Percentiles rank a stretch among this genome's conserved stretches.
phyloP scores from a whole-genome alignment of 257 asterid genomes.

The Solanum appendiculatum region DNA sequence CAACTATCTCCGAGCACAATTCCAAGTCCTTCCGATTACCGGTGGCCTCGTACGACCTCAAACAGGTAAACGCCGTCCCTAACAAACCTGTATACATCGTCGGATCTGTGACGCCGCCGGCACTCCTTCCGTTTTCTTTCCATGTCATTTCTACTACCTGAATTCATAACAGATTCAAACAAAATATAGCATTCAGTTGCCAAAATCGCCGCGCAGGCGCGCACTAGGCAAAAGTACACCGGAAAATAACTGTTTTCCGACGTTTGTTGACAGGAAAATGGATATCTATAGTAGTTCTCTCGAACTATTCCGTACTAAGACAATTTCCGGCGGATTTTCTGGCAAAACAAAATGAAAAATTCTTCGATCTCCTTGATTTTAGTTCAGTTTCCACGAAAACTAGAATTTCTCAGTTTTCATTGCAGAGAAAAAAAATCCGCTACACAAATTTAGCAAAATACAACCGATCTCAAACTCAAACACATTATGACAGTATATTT shows the following conservation, averaged over 20 bases:
- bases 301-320: not conserved
- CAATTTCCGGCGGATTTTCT: not conserved
- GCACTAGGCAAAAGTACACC: not conserved
- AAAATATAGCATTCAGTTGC: not conserved
- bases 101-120: slow-evolving; percentile 29
- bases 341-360: not conserved
- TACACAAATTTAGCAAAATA: not conserved
- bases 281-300: not conserved
- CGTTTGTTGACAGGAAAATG: not conserved
- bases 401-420: not conserved
- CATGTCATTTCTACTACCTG: slow-evolving; percentile 61
- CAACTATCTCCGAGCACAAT: slow-evolving; percentile 49
- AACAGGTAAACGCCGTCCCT: slow-evolving; percentile 68
- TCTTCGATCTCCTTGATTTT: not conserved
- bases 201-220: not conserved
- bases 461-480: not conserved
- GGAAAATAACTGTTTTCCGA: not conserved
- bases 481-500: not conserved
- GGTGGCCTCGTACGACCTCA: slow-evolving; percentile 60
- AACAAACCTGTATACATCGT: slow-evolving; percentile 55
- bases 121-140: slow-evolving; percentile 19
- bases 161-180: not conserved
- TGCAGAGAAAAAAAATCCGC: not conserved
- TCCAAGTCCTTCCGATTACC: slow-evolving; percentile 44
- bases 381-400: not conserved